Conservation (phyloP, 208 protist genomes). For the Trypanosoma caninum region DNA sequence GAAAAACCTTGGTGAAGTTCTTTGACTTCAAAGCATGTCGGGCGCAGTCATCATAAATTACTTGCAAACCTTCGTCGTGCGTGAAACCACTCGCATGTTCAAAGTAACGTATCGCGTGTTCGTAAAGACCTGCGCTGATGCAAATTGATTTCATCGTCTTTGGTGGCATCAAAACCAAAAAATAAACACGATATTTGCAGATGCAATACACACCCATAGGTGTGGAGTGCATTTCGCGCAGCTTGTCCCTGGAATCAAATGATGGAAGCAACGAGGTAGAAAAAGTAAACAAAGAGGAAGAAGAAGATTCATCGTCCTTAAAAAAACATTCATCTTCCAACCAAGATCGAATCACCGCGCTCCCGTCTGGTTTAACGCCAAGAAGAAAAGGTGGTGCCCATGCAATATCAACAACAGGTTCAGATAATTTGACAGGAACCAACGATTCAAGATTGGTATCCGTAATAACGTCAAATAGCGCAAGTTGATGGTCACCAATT, state of each 20-base stretch:
- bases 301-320: not conserved
- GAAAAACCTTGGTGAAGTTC: constrained; percentile 25
- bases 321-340: constrained; percentile 11
- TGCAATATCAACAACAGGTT: constrained; percentile 19
- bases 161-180: constrained; percentile 3
- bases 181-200: not conserved
- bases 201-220: constrained; percentile 1
- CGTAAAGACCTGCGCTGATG: constrained; percentile 12
- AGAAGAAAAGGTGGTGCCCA: constrained; percentile 22
- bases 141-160: constrained; percentile 7
- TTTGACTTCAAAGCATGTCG: constrained; percentile 17
- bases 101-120: constrained; percentile 6
- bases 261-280: not conserved
- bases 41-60: constrained; percentile 24
- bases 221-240: not conserved
- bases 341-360: constrained; percentile 7
- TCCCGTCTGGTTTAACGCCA: constrained; percentile 10
- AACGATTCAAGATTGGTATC: not conserved
- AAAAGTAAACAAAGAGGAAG: not conserved
- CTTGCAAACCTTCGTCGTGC: not conserved
- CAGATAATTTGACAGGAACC: not conserved
- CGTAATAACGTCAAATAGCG: not conserved
- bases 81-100: not conserved
- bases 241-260: constrained; percentile 2
- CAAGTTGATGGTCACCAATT: constrained; percentile 2